These are phyloP conservation scores for Neurospora africana DNA, from an alignment of 495 filamentous ascomycete genomes.

Conservation along the genomic window DNA sequence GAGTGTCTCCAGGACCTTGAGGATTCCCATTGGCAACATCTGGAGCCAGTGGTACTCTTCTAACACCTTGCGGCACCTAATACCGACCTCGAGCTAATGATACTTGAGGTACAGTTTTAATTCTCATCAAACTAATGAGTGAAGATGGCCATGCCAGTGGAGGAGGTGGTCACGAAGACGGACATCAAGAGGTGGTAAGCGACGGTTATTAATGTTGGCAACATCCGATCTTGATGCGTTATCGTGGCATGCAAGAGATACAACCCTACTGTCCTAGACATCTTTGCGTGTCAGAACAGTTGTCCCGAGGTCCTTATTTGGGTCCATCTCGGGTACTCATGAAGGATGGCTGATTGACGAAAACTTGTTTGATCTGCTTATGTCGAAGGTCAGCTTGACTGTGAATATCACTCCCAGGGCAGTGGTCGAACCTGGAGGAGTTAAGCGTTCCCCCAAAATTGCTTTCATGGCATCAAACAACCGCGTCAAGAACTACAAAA, in stretches of 20 bases:
- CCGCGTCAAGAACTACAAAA: not conserved
- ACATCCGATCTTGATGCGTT: too few relatives aligned
- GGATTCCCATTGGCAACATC: not conserved
- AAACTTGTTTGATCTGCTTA: not conserved
- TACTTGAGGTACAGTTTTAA: too few relatives aligned
- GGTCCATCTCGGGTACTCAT: not conserved
- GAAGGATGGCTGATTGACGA: not conserved
- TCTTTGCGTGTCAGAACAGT: not conserved
- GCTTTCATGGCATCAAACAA: not conserved
- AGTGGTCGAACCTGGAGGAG: not conserved
- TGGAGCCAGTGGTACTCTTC: not conserved
- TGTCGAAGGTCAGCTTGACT: not conserved
- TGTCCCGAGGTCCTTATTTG: not conserved
- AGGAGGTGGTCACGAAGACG: not conserved
- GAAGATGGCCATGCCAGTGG: not conserved
- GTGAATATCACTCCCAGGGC: not conserved
- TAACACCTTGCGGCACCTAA: too few relatives aligned
- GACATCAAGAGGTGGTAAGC: not conserved
- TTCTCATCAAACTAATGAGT: too few relatives aligned
- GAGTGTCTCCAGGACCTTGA: not conserved
- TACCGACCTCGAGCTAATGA: too few relatives aligned
- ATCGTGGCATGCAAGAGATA: too few relatives aligned
- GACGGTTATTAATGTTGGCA: too few relatives aligned
- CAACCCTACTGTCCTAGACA: too few relatives aligned
- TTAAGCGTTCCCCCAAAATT: too few relatives aligned